Percentiles rank a stretch among this genome's conserved stretches.
Evolutionary conservation across 2,329 filamentous ascomycete species (phyloP).

Genomic region (Aspergillus latus): DNA sequence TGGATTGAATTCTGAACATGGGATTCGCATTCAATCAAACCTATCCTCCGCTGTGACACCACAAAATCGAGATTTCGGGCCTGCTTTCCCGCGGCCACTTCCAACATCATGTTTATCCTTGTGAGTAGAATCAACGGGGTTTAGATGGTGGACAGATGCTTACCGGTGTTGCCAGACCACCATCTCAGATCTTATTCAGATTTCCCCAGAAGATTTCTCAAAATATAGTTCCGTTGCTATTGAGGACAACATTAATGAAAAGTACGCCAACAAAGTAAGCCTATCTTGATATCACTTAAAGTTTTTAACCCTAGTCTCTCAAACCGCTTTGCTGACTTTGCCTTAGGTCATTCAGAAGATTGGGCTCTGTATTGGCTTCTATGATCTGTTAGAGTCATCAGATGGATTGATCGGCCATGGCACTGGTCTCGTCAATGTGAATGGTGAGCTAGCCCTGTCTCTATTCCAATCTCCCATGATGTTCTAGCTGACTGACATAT

Average conservation of each 20-base stretch:
- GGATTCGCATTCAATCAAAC: conserved; percentile 10
- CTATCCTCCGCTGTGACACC: conserved; percentile 11
- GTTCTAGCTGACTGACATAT: neutral
- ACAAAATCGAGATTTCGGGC: conserved; percentile 14
- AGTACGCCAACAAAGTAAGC: conserved; percentile 85
- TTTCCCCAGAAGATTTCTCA: conserved; percentile 82
- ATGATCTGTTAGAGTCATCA: conserved; percentile 83
- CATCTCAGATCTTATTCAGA: conserved; percentile 90
- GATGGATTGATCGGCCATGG: conserved; percentile 94
- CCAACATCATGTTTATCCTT: conserved; percentile 50
- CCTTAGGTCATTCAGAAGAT: conserved; percentile 78
- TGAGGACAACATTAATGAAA: conserved; percentile 94
- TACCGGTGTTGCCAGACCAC: conserved; percentile 65
- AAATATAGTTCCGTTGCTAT: conserved; percentile 79
- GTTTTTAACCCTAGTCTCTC: neutral
- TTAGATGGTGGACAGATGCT: conserved; percentile 2
- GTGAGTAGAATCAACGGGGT: conserved; percentile 34
- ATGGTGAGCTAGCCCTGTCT: conserved; percentile 57
- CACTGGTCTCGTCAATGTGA: conserved; percentile 88
- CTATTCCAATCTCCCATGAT: no score
- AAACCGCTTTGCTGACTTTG: conserved; percentile 6
- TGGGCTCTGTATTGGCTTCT: conserved; percentile 89
- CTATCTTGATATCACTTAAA: neutral
- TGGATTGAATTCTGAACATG: conserved; percentile 19
- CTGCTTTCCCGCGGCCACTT: conserved; percentile 1